These are phyloP conservation scores for Hanseniaspora gamundiae DNA, from an alignment of 1,139 yeast genomes.

Conservation along the genomic window DNA sequence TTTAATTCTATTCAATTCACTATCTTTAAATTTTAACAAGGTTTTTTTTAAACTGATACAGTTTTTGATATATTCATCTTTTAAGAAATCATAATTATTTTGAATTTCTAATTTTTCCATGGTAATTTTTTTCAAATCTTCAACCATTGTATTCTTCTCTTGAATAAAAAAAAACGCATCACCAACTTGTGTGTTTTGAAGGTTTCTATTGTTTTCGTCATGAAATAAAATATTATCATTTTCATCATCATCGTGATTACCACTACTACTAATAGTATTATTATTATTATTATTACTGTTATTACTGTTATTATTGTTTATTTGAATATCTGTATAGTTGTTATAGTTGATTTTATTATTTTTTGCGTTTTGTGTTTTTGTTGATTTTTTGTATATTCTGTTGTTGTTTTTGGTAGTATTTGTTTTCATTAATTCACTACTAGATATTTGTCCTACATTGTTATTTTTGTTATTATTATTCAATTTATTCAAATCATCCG, in stretches of 20 bases:
- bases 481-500: neutral
- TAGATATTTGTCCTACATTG: too few species aligned
- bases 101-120: slow-evolving; percentile 8
- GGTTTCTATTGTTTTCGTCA: slow-evolving; percentile 12
- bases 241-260: too few species aligned
- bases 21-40: slow-evolving; percentile 23
- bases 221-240: slow-evolving; percentile 15
- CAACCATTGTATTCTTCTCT: neutral
- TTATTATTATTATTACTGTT: too few species aligned
- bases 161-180: neutral
- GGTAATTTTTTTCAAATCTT: neutral
- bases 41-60: slow-evolving; percentile 23
- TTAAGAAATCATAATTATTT: slow-evolving; percentile 22
- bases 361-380: neutral
- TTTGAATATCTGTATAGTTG: too few species aligned
- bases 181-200: neutral
- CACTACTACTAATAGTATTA: too few species aligned
- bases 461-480: neutral
- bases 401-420: neutral
- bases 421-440: neutral
- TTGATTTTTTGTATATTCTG: too few species aligned
- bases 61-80: slow-evolving; percentile 24
- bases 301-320: too few species aligned
- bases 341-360: neutral
- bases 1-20: slow-evolving; percentile 23